These are phyloP conservation scores for Mycena rebaudengoi DNA, from an alignment of 768 basidiomycete species.

Conservation along the genomic window DNA sequence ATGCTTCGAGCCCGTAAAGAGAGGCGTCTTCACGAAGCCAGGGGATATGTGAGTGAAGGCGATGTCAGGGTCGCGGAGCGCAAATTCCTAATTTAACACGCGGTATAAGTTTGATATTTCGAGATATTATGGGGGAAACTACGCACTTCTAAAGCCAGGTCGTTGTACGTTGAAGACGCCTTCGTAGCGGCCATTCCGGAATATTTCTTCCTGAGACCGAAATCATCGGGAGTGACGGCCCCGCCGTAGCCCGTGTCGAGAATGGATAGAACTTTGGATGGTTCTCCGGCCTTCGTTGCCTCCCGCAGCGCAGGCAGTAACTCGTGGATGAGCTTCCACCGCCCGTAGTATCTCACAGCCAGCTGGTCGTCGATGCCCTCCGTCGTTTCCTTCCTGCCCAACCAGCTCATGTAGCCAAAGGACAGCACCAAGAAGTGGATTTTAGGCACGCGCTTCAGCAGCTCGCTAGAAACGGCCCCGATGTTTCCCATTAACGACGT, in stretches of 20 bases:
- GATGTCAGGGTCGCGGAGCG: slow-evolving; percentile 48
- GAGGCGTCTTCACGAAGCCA: slow-evolving; percentile 45
- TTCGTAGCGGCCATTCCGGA: slow-evolving; percentile 32
- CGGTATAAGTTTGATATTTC: too few relatives aligned
- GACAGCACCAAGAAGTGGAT: slow-evolving; percentile 52
- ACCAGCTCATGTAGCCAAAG: slow-evolving; percentile 42
- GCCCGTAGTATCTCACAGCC: slow-evolving; percentile 49
- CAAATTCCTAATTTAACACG: too few relatives aligned
- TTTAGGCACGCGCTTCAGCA: slow-evolving; percentile 41
- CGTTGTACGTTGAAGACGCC: slow-evolving; percentile 43
- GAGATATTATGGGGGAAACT: too few relatives aligned
- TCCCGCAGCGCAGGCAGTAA: slow-evolving; percentile 46
- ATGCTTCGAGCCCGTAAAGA: slow-evolving; percentile 27
- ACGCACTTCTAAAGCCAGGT: slow-evolving; percentile 50
- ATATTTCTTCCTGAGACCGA: slow-evolving; percentile 49
- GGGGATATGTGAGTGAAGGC: slow-evolving; percentile 55
- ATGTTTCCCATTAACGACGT: slow-evolving; percentile 49
- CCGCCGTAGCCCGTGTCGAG: slow-evolving; percentile 39
- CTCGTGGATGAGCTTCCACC: slow-evolving; percentile 49
- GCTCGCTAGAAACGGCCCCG: slow-evolving; percentile 37
- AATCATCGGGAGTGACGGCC: slow-evolving; percentile 45
- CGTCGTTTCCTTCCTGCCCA: slow-evolving; percentile 45
- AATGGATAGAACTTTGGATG: slow-evolving; percentile 49
- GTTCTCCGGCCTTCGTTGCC: slow-evolving; percentile 46
- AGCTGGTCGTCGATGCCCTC: slow-evolving; percentile 53